Conservation (phyloP, 106 monocot genomes). For the Dioscorea alata region DNA sequence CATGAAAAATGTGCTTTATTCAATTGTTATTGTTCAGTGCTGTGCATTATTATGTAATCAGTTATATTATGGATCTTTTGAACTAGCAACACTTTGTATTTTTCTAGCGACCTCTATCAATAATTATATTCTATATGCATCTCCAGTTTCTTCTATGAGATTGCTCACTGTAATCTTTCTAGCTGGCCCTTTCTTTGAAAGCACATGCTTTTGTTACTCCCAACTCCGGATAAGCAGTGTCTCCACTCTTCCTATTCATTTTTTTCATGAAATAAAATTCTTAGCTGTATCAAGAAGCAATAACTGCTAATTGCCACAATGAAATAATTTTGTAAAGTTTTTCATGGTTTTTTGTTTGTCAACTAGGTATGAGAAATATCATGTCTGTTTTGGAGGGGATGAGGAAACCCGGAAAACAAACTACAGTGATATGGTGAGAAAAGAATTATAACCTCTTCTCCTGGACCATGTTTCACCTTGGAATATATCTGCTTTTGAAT, state of each 20-base stretch:
- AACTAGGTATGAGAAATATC: constrained; percentile 53
- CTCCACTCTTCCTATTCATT: neutral
- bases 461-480: neutral
- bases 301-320: neutral
- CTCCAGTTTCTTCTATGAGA: no score
- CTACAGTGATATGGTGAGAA: constrained; percentile 48
- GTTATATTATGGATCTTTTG: no score
- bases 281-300: neutral
- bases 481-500: neutral
- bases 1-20: no score
- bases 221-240: neutral
- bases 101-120: no score
- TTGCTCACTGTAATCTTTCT: no score
- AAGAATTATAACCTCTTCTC: neutral
- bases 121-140: no score
- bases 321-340: neutral
- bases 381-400: constrained; percentile 40
- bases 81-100: no score
- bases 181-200: no score
- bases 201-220: neutral
- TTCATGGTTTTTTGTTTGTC: neutral
- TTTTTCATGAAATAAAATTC: neutral
- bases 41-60: no score
- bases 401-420: constrained; percentile 38
- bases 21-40: no score